Evolutionary conservation across 352 stramenopile species (phyloP).

Genomic region (Phytopythium kandeliae): DNA sequence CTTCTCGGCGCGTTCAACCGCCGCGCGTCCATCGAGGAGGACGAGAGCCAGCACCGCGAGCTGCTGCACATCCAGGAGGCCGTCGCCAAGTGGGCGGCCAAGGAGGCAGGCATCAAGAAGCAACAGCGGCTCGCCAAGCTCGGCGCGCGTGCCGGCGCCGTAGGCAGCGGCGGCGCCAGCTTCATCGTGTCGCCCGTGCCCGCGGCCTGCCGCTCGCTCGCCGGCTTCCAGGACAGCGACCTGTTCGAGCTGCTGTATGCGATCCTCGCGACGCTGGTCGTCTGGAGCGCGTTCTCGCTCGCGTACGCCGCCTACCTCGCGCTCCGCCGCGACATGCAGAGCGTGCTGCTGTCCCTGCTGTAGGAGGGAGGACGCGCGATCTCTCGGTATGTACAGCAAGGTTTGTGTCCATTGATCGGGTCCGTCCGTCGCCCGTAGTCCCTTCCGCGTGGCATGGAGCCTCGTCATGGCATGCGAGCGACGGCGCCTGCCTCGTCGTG

Average conservation of each 20-base stretch:
- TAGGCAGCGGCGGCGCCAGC: slow-evolving; percentile 13
- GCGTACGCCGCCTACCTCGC: slow-evolving; percentile 17
- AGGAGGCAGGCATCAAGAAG: slow-evolving; percentile 36
- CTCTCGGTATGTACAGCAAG: too few relatives aligned
- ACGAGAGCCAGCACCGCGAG: slow-evolving; percentile 41
- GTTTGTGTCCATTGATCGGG: too few relatives aligned
- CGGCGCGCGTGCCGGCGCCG: slow-evolving; percentile 10
- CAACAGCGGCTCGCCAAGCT: slow-evolving; percentile 25
- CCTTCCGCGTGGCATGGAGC: too few relatives aligned
- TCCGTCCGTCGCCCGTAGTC: too few relatives aligned
- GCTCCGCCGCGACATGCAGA: background rate
- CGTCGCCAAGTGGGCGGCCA: slow-evolving; percentile 40
- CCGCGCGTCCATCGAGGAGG: slow-evolving; percentile 46
- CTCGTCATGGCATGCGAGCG: too few relatives aligned
- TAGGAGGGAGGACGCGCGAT: too few relatives aligned
- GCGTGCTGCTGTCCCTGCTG: background rate
- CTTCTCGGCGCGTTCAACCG: slow-evolving; percentile 25
- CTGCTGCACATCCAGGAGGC: slow-evolving; percentile 49
- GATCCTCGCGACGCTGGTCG: slow-evolving; percentile 35
- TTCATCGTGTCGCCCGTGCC: slow-evolving; percentile 24
- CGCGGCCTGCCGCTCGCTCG: slow-evolving; percentile 21
- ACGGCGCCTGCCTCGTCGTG: too few relatives aligned
- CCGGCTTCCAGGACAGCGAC: slow-evolving; percentile 39
- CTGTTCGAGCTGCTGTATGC: slow-evolving; percentile 38
- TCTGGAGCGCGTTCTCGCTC: slow-evolving; percentile 36